A percentile compares a stretch with the other conserved stretches of the same genome.
Evolutionary conservation across 768 basidiomycete species (phyloP).

Genomic region (Tulasnella sp.): DNA sequence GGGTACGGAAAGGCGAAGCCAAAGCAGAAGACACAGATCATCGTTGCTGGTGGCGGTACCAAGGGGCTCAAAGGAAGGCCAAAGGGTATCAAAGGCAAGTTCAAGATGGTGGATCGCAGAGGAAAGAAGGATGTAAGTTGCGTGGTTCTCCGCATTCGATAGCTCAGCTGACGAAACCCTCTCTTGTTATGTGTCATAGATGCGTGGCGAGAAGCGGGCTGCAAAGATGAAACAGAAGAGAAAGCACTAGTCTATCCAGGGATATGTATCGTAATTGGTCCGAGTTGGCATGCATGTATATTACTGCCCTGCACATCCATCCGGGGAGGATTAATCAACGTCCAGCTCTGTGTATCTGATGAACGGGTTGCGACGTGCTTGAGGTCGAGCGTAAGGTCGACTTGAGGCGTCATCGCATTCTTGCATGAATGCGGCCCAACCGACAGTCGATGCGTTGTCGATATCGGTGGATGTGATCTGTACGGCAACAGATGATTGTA

Average conservation of each 20-base stretch:
- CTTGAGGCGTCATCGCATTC: neutral
- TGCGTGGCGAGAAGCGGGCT: constrained; percentile 70
- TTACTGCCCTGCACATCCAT: too few relatives aligned
- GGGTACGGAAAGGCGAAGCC: constrained; percentile 58
- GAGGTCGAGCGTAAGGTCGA: constrained; percentile 6
- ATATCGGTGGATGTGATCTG: neutral
- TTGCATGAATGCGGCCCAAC: neutral
- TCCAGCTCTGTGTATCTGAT: neutral
- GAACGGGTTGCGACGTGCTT: neutral
- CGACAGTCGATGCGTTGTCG: neutral
- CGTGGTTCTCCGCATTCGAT: too few relatives aligned
- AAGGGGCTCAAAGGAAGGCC: constrained; percentile 87
- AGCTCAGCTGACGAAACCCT: too few relatives aligned
- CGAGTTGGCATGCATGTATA: too few relatives aligned
- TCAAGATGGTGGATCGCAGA: constrained; percentile 86
- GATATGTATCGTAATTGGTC: too few relatives aligned
- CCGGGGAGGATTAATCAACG: neutral
- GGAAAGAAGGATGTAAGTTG: constrained; percentile 80
- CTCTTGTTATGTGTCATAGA: constrained; percentile 41
- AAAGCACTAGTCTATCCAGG: constrained; percentile 16
- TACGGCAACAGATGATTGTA: neutral
- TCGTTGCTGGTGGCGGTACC: constrained; percentile 86
- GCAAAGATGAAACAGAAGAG: constrained; percentile 54
- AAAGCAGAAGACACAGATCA: constrained; percentile 64
- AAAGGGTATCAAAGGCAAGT: constrained; percentile 91